Conservation (phyloP, 179 eudicot genomes). For the Beta lomatogona region DNA sequence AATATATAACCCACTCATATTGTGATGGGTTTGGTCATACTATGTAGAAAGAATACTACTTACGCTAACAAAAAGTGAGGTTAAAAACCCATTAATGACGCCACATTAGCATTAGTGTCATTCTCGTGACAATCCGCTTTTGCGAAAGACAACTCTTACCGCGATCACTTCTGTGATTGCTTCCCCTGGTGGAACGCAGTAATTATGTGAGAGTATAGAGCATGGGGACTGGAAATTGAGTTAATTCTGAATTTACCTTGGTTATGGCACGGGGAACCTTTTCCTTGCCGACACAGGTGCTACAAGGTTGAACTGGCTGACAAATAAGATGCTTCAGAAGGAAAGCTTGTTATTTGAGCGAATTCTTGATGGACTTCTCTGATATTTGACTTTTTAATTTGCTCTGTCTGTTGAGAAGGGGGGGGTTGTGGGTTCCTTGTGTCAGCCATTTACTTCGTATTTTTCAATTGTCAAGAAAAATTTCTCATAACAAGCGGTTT, state of each 20-base stretch:
- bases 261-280: neutral
- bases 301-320: neutral
- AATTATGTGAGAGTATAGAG: neutral
- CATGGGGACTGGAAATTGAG: neutral
- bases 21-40: too few species aligned
- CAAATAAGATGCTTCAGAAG: neutral
- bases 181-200: neutral
- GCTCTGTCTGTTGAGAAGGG: slow-evolving; percentile 5
- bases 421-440: neutral
- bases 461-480: neutral
- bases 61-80: too few species aligned
- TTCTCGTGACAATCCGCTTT: neutral
- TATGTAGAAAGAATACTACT: too few species aligned
- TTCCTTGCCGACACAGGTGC: slow-evolving; percentile 16
- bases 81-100: too few species aligned
- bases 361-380: neutral
- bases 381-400: neutral
- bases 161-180: too few species aligned
- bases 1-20: too few species aligned
- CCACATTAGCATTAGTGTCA: too few species aligned
- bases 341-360: slow-evolving; percentile 1
- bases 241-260: neutral
- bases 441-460: neutral
- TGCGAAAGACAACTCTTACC: too few species aligned
- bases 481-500: neutral